A percentile compares a stretch with the other conserved stretches of the same genome.
Evolutionary conservation across 441 rosid species (phyloP).

Genomic region (Mallotus repandus): DNA sequence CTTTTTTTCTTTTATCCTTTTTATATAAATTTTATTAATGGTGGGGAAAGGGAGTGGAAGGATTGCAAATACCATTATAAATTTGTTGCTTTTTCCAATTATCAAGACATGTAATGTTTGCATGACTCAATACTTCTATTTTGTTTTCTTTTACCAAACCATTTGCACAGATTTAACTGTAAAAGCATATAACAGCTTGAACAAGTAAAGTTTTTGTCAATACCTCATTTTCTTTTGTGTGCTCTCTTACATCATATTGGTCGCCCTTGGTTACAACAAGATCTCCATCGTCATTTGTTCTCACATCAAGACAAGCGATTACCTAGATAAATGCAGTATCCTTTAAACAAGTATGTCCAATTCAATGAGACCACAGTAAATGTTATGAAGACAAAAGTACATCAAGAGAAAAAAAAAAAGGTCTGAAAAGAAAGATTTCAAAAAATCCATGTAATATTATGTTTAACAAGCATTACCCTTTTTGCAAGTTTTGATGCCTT

Average conservation of each 20-base stretch:
- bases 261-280: slow-evolving; percentile 99
- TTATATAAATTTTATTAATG: neutral
- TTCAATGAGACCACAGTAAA: neutral
- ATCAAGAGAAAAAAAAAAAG: neutral
- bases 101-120: neutral
- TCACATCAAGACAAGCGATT: slow-evolving; percentile 99
- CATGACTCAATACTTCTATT: neutral
- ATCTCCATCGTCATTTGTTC: slow-evolving; percentile 88
- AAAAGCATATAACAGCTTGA: neutral
- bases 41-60: neutral
- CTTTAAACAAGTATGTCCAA: neutral
- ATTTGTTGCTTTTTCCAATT: neutral
- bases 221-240: slow-evolving; percentile 85
- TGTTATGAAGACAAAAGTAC: neutral
- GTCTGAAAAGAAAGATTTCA: slow-evolving; percentile 11
- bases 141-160: neutral
- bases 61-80: neutral
- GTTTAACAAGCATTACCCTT: slow-evolving; percentile 59
- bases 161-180: neutral
- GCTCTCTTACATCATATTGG: slow-evolving; percentile 91
- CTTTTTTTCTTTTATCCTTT: neutral
- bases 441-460: slow-evolving; percentile 14
- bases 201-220: neutral
- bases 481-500: slow-evolving; percentile 89
- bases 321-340: slow-evolving; percentile 45